Base-by-base conservation (phyloP, 2,329 filamentous ascomycete genomes). In the Phyllosticta citribraziliensis region DNA sequence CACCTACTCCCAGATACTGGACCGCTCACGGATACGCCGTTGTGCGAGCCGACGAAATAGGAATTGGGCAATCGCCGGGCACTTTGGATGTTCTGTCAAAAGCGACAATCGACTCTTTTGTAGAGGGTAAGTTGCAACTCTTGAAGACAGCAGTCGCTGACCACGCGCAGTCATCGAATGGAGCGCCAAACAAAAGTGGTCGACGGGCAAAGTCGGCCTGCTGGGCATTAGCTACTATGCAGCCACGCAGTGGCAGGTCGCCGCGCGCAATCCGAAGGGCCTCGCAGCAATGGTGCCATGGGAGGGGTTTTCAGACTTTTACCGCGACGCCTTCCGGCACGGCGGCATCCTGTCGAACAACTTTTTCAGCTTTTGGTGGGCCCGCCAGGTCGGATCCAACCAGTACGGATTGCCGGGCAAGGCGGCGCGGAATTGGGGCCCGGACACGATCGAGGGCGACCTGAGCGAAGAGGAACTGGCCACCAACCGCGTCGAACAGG, bases 371-470 rank as follows among this genome's bases (percentile, higher is more conserved):
- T 83, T 86, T 66, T 88, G 85, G 85, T 88, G 84, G 84, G 79
- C 87, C 66, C 77, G 84, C 0, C 85, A 88, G 68, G 84, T 88
- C 8, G 74, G 87, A 8, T 77, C 77, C 0, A 89, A 88, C 67
- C 87, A 90, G 69, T 89, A 89, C 63, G 87, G 87, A 1, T 76
- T 76, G 9, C 76, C 79, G 2, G 80, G 78, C 1, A 72, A 80
- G 40, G 72, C 71, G 1, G 78, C 75, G 2, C 72, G 76, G 2
- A 82, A 83, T n/a, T 83, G 80, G 79, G 82, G 81, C 0, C 75
- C 74, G 67, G 66, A 81, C 58, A 85, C 83, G 0, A 74, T 85
- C 24, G 84, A 87, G 64, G 84, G 84, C 1, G 77, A 84, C 63
- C 70, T 87, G 0, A 69, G 78, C 0, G 79, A 80, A 1, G 81